Base-by-base conservation (phyloP, 306 rosid genomes). In the Lablab purpureus region DNA sequence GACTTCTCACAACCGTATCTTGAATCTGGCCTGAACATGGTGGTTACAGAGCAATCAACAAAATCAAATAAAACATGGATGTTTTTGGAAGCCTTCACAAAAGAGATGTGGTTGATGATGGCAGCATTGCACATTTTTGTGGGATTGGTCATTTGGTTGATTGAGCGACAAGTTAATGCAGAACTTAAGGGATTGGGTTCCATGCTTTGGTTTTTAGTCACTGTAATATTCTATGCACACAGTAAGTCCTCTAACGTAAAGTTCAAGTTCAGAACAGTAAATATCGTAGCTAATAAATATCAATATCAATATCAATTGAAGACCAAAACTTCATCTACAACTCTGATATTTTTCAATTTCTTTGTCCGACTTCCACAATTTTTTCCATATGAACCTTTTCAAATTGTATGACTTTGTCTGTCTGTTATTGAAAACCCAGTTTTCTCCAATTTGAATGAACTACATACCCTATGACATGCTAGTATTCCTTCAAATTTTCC, bases 141-240 rank as follows among this genome's bases (percentile, higher is more conserved):
- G 9, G 88, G 87, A 76, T 82, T 76, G 28, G 78, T 82, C 3
- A 85, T 87, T 66, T 92, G 97, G 89, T 22, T 87, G 8, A 86
- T 92, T 14, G 91, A 83, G 71, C 70, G 80, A 13, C 81, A 59
- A 28, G 73, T 43, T 1, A 85, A 84, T 52, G 73, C 49, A 18
- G 87, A 88, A 55, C 18, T 86, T 13, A 46, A 30, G 28, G 87
- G 85, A 9, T 43, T 89, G 0, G 88, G 91, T 4, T 60, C 73
- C 45, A 86, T 88, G 85, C 82, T 89, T 46, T 92, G 93, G 97
- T 88, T 90, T 54, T 76, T 84, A 51, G 82, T 89, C 59, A 79
- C 86, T 2, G 40, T 84, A 75, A 52, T 90, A 5, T 87, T 92
- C 83, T 84, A 54, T 43, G 81, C 84, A 0, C 87, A 89, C 7